Percentiles rank a stretch among this genome's conserved stretches.
These are phyloP conservation scores for Lepidopterella palustris DNA, from an alignment of 495 filamentous ascomycete species.

Conservation along the genomic window DNA sequence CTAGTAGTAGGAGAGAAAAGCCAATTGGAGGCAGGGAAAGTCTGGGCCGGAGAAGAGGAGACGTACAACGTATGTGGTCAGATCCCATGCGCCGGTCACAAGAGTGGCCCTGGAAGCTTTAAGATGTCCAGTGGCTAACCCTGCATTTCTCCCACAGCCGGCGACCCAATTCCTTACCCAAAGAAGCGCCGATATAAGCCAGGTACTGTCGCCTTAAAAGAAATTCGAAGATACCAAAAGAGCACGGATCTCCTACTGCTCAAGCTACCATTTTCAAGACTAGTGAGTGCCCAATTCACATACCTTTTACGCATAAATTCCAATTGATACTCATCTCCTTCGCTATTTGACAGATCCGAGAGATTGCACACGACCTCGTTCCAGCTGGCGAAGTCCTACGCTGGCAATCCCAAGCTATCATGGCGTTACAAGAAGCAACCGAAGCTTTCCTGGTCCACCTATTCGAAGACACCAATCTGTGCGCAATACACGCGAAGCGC, in stretches of 20 bases:
- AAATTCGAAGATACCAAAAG: constrained; percentile 81
- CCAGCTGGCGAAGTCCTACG: constrained; percentile 56
- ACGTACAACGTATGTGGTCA: background rate
- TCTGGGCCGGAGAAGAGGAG: background rate
- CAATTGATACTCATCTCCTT: background rate
- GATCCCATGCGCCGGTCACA: background rate
- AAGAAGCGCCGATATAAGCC: constrained; percentile 69
- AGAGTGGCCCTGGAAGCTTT: constrained; percentile 1
- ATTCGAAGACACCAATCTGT: constrained; percentile 93
- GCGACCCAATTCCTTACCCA: constrained; percentile 60
- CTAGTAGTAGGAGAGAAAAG: background rate
- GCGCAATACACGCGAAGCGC: constrained; percentile 90
- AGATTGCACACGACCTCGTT: constrained; percentile 59
- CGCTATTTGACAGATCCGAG: constrained; percentile 56
- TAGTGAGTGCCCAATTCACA: constrained; percentile 49
- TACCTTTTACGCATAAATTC: background rate
- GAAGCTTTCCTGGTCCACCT: constrained; percentile 91
- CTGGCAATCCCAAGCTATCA: constrained; percentile 89
- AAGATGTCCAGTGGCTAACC: constrained; percentile 2
- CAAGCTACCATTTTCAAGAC: constrained; percentile 79
- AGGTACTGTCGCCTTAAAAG: constrained; percentile 74
- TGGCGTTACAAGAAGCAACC: constrained; percentile 82
- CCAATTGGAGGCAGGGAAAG: background rate
- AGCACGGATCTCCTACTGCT: constrained; percentile 71
- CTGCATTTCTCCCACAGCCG: constrained; percentile 46